Evolutionary conservation across 768 basidiomycete species (phyloP).

Genomic region (Agaricus blazei): DNA sequence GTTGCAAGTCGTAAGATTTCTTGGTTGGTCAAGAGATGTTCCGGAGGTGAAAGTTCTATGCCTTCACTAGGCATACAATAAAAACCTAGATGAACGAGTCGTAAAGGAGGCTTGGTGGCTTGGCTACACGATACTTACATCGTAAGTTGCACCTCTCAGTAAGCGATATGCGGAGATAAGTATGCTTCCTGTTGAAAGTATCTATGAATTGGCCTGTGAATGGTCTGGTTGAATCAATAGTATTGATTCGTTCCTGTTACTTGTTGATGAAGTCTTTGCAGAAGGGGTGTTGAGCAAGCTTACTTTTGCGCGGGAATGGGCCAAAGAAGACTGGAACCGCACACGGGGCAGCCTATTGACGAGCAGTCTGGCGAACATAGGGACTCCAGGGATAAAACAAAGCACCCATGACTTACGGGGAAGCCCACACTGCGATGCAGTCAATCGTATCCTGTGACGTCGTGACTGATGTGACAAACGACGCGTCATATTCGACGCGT

Average conservation of each 20-base stretch:
- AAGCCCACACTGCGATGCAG: too few species aligned
- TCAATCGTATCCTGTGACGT: not conserved
- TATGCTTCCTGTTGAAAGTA: slow-evolving; percentile 61
- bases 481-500: slow-evolving; percentile 35
- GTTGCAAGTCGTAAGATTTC: slow-evolving; percentile 70
- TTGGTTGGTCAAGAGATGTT: slow-evolving; percentile 66
- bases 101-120: not conserved
- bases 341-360: not conserved
- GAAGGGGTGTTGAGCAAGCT: not conserved
- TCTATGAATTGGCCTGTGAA: slow-evolving; percentile 59
- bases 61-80: slow-evolving; percentile 91
- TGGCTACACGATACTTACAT: slow-evolving; percentile 39
- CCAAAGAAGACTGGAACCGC: not conserved
- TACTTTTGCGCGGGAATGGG: slow-evolving; percentile 11
- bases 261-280: too few species aligned
- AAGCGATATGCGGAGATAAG: slow-evolving; percentile 85
- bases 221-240: slow-evolving; percentile 42
- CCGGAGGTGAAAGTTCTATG: slow-evolving; percentile 64
- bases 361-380: not conserved
- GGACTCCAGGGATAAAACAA: too few species aligned
- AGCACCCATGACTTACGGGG: too few species aligned
- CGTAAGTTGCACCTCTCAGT: slow-evolving; percentile 87
- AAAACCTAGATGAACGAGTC: slow-evolving; percentile 47
- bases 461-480: slow-evolving; percentile 26
- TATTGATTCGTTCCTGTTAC: slow-evolving; percentile 49